These are phyloP conservation scores for Candida schatavii DNA, from an alignment of 805 yeast species.

Conservation along the genomic window DNA sequence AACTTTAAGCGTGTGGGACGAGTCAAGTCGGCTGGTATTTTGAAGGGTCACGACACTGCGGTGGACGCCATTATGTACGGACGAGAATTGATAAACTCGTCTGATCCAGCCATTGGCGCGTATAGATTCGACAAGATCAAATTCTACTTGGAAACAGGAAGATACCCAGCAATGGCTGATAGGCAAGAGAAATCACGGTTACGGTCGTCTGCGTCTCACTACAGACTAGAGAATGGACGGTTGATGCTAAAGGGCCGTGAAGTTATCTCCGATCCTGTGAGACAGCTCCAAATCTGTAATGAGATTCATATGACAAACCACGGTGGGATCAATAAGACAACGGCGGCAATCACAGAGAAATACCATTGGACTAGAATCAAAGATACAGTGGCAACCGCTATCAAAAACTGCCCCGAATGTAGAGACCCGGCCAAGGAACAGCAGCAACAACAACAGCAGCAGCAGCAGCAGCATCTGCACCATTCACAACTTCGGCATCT, in stretches of 20 bases:
- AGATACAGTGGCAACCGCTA: constrained; percentile 77
- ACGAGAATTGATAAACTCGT: constrained; percentile 61
- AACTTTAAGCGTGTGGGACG: constrained; percentile 78
- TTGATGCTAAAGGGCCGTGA: constrained; percentile 75
- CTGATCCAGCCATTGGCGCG: constrained; percentile 49
- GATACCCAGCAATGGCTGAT: constrained; percentile 79
- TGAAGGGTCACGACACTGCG: constrained; percentile 79
- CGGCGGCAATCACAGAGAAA: constrained; percentile 69
- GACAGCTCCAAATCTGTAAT: constrained; percentile 72
- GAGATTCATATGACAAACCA: constrained; percentile 70
- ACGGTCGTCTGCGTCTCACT: constrained; percentile 76
- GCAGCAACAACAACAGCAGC: constrained; percentile 5
- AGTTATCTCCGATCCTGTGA: constrained; percentile 73
- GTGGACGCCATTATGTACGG: constrained; percentile 89
- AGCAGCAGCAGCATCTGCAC: constrained; percentile 6
- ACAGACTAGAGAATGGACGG: constrained; percentile 67
- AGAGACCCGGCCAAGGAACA: constrained; percentile 39
- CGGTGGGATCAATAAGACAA: constrained; percentile 86
- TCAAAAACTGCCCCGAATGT: constrained; percentile 74
- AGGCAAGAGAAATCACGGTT: constrained; percentile 86
- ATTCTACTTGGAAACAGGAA: constrained; percentile 76
- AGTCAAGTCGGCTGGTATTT: constrained; percentile 81
- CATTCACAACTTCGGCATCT: constrained; percentile 2
- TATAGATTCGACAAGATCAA: constrained; percentile 74
- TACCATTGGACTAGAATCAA: constrained; percentile 93